A percentile compares a stretch with the other conserved stretches of the same genome.
phyloP scores from a whole-genome alignment of 768 basidiomycete genomes.

The Mycena albidolilacea region DNA sequence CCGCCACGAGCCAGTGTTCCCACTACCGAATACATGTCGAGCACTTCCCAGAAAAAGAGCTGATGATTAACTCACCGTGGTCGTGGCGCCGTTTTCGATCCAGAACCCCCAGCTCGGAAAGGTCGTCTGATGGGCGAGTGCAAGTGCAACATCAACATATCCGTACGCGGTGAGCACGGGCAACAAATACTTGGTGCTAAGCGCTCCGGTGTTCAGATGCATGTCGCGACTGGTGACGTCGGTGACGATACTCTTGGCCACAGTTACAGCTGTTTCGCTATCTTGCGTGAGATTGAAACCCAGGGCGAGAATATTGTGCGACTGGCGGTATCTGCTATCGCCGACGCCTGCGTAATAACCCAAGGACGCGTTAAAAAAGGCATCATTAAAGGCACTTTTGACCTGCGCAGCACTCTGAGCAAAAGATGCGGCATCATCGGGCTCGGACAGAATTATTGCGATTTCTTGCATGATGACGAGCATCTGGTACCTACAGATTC shows the following conservation, averaged over 20 bases:
- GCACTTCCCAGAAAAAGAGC: not conserved
- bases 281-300: slow-evolving; percentile 44
- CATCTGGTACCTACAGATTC: slow-evolving; percentile 43
- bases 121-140: slow-evolving; percentile 47
- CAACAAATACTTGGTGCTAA: slow-evolving; percentile 45
- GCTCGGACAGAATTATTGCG: slow-evolving; percentile 42
- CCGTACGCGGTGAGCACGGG: slow-evolving; percentile 43
- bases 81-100: slow-evolving; percentile 48
- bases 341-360: slow-evolving; percentile 45
- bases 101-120: slow-evolving; percentile 50
- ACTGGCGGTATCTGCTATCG: slow-evolving; percentile 48
- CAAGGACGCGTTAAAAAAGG: slow-evolving; percentile 41
- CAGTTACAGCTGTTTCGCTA: slow-evolving; percentile 33
- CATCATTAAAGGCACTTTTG: slow-evolving; percentile 46
- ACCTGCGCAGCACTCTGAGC: slow-evolving; percentile 41
- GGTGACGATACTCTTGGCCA: slow-evolving; percentile 43
- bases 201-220: slow-evolving; percentile 46
- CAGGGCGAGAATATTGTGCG: slow-evolving; percentile 48
- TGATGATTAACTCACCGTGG: slow-evolving; percentile 39
- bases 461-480: slow-evolving; percentile 44
- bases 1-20: slow-evolving; percentile 47
- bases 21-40: slow-evolving; percentile 35
- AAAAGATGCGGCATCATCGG: slow-evolving; percentile 42
- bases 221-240: slow-evolving; percentile 42
- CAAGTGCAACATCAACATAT: slow-evolving; percentile 43